Evolutionary conservation across 768 basidiomycete species (phyloP).

Genomic region (Piloderma croceum): DNA sequence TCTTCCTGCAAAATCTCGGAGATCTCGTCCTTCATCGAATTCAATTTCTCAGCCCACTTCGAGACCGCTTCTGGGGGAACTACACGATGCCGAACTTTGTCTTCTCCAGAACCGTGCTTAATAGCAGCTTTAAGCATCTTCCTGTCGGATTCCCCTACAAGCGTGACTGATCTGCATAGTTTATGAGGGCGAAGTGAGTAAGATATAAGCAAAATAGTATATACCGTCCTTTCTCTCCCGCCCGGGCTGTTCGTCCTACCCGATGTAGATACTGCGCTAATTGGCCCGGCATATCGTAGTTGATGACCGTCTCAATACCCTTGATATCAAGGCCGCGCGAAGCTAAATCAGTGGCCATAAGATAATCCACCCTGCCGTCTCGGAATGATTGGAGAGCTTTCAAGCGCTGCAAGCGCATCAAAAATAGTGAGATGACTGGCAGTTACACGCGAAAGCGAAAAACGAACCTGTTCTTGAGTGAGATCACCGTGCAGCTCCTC

Average conservation of each 20-base stretch:
- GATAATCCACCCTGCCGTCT: constrained; percentile 80
- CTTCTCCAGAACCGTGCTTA: constrained; percentile 73
- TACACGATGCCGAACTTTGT: constrained; percentile 85
- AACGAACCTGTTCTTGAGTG: constrained; percentile 84
- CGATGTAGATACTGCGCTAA: constrained; percentile 93
- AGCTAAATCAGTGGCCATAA: constrained; percentile 95
- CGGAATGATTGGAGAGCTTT: constrained; percentile 83
- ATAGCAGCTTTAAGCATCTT: constrained; percentile 95
- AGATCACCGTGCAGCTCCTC: constrained; percentile 94
- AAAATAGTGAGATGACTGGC: constrained; percentile 4
- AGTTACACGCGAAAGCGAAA: neutral
- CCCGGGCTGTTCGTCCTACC: constrained; percentile 94
- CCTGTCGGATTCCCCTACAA: constrained; percentile 93
- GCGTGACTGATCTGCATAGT: constrained; percentile 71
- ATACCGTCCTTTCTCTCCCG: constrained; percentile 86
- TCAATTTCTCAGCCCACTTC: constrained; percentile 66
- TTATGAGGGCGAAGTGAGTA: constrained; percentile 3
- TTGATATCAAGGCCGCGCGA: constrained; percentile 96
- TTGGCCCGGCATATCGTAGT: constrained; percentile 97
- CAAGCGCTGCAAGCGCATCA: constrained; percentile 54
- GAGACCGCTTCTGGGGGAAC: constrained; percentile 70
- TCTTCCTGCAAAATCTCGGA: constrained; percentile 81
- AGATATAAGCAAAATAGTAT: constrained; percentile 22
- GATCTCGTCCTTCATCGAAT: constrained; percentile 70
- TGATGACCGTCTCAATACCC: constrained; percentile 95